Percentiles rank a stretch among this genome's conserved stretches.
Conservation (phyloP, 352 stramenopile genomes). For the Globisporangium paroecandrum region DNA sequence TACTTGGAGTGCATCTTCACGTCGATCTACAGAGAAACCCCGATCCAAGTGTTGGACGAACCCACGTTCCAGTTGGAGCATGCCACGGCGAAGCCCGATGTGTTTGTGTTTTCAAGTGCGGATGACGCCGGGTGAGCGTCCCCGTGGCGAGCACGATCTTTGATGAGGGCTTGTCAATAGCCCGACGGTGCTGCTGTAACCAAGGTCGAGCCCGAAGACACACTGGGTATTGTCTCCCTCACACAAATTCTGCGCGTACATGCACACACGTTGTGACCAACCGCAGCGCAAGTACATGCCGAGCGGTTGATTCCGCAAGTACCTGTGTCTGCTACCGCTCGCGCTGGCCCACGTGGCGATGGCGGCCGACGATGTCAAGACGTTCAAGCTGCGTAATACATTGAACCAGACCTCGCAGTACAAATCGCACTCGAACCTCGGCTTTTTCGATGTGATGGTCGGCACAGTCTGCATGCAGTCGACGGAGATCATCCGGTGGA, state of each 20-base stretch:
- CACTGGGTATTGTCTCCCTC: background rate
- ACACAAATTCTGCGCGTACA: constrained; percentile 44
- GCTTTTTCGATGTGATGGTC: no score
- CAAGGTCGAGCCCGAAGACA: background rate
- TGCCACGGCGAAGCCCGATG: constrained; percentile 12
- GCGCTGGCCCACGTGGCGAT: no score
- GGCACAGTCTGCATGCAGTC: no score
- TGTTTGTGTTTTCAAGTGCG: constrained; percentile 33
- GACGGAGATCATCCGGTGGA: no score
- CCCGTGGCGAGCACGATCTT: constrained; percentile 43
- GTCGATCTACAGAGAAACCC: constrained; percentile 15
- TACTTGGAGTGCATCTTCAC: constrained; percentile 39
- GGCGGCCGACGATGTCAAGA: no score
- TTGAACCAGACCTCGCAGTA: no score
- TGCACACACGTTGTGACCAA: constrained; percentile 48
- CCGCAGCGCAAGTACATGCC: constrained; percentile 42
- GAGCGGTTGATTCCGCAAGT: no score
- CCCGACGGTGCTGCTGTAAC: constrained; percentile 24
- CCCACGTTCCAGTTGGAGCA: constrained; percentile 10
- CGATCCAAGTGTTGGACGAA: constrained; percentile 32
- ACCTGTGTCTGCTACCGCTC: no score
- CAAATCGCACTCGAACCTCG: no score
- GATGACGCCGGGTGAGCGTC: constrained; percentile 17
- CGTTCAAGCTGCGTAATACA: no score
- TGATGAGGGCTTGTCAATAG: constrained; percentile 25